A percentile compares a stretch with the other conserved stretches of the same genome.
Conservation (phyloP, 2,329 filamentous ascomycete genomes). For the Neurospora crassa region DNA sequence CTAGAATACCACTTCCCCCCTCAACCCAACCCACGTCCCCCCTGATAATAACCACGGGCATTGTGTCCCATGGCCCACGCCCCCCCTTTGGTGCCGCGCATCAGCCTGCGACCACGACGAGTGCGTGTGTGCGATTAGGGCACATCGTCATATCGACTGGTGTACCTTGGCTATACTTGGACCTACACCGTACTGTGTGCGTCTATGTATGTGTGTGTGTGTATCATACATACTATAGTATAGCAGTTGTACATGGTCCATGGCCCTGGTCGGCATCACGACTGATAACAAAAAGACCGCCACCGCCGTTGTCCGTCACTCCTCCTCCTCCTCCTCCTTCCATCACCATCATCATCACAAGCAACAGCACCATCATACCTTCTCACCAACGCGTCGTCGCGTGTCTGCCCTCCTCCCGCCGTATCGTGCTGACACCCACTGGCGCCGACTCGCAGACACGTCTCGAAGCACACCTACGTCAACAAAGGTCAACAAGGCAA, state of each 20-base stretch:
- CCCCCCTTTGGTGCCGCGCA: slow-evolving; percentile 9
- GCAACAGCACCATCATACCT: slow-evolving; percentile 2
- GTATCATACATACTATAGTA: background rate
- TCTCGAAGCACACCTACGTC: slow-evolving; percentile 34
- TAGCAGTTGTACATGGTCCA: background rate
- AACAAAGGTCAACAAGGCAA: slow-evolving; percentile 46
- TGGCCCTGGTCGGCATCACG: background rate
- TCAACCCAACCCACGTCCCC: slow-evolving; percentile 16
- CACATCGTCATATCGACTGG: background rate
- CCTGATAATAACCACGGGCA: slow-evolving; percentile 4
- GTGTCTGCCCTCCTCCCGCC: slow-evolving; percentile 6
- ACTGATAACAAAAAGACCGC: background rate
- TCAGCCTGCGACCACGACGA: background rate
- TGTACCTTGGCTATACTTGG: slow-evolving; percentile 17
- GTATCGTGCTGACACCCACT: slow-evolving; percentile 22
- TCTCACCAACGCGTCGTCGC: slow-evolving; percentile 16
- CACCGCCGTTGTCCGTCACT: background rate
- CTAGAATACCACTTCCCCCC: slow-evolving; percentile 2
- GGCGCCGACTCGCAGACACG: slow-evolving; percentile 26
- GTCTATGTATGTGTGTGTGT: background rate
- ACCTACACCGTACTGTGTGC: background rate
- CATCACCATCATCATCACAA: slow-evolving; percentile 3
- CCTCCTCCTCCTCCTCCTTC: background rate
- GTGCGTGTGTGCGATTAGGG: background rate
- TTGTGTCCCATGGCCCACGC: slow-evolving; percentile 2